A percentile compares a stretch with the other conserved stretches of the same genome.
phyloP scores from a whole-genome alignment of 108 stramenopile species.

The Conticribra guillardii region DNA sequence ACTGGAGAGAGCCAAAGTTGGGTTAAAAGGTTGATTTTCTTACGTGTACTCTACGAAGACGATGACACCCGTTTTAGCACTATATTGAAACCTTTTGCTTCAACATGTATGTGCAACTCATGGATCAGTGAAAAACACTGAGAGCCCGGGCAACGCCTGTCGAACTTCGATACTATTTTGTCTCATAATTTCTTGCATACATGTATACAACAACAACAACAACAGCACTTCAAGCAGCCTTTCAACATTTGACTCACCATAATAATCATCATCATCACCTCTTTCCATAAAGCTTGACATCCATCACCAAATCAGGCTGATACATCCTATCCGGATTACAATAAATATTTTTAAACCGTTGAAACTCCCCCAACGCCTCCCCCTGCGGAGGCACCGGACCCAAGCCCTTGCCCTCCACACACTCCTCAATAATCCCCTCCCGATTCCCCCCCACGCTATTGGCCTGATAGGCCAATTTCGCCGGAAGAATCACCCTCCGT shows the following conservation, averaged over 20 bases:
- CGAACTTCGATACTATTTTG: not conserved
- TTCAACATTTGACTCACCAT: not conserved
- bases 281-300: conserved; percentile 72
- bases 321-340: conserved; percentile 72
- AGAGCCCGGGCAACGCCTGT: not conserved
- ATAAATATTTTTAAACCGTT: conserved; percentile 83
- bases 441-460: not conserved
- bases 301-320: conserved; percentile 82
- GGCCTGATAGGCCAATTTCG: conserved; percentile 56
- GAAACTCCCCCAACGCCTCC: conserved; percentile 63
- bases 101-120: not conserved
- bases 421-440: conserved; percentile 40
- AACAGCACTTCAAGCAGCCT: no score
- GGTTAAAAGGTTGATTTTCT: not conserved
- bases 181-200: no score
- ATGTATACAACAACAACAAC: not conserved
- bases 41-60: not conserved
- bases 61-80: not conserved
- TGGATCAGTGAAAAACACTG: no score
- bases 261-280: conserved; percentile 7
- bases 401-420: conserved; percentile 52
- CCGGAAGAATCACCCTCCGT: conserved; percentile 67
- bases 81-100: not conserved
- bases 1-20: not conserved
- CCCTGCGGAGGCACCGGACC: conserved; percentile 64